Base-by-base conservation (phyloP, 257 asterid species). In the Thymus quinquecostatus region DNA sequence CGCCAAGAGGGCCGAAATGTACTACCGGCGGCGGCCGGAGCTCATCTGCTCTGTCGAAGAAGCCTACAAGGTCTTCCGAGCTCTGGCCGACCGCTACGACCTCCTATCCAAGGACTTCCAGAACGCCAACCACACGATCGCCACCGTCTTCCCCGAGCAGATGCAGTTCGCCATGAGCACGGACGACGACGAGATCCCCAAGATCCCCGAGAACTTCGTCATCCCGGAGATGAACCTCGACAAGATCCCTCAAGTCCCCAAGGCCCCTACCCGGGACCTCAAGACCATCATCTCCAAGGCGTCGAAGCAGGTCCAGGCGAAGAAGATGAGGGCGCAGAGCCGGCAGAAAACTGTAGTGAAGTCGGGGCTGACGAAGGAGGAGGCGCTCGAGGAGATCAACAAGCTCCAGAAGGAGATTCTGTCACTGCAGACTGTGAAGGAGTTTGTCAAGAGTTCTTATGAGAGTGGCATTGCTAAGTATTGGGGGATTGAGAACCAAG, bases 1-100 rank as follows among this genome's bases (percentile, higher is more conserved):
- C 60, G 92, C 93, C 9, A 85, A 86, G 78, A 81, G 96, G 72
- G 99, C 99, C 0, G 99, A 94, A 72, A 94, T 91, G 99, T 94
- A 91, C 81, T 94, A 94, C 85, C 85, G 81, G 80, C 80, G 86
- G 56, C 73, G 99, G 83, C 99, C 99, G 8, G 97, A 94, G 85
- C 88, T 94, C 68, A 79, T 88, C 34, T 73, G 27, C 72, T 69
- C 84, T 4, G 96, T 94, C 2, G 99, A 91, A 71, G 99, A 94
- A 78, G 82, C 89, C 1, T 87, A 84, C 74, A 86, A 86, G 47
- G 86, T 89, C 5, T 94, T 82, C 70, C 82, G 91, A 5, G 78
- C 96, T 27, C 71, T 94, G 29, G 99, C 98, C 1, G 99, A 91
- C 64, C 88, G 99, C 3, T 91, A 89, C 62, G 99, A 94, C 72